Base-by-base conservation (phyloP, 2,329 filamentous ascomycete genomes). In the Pseudocercospora vitis region DNA sequence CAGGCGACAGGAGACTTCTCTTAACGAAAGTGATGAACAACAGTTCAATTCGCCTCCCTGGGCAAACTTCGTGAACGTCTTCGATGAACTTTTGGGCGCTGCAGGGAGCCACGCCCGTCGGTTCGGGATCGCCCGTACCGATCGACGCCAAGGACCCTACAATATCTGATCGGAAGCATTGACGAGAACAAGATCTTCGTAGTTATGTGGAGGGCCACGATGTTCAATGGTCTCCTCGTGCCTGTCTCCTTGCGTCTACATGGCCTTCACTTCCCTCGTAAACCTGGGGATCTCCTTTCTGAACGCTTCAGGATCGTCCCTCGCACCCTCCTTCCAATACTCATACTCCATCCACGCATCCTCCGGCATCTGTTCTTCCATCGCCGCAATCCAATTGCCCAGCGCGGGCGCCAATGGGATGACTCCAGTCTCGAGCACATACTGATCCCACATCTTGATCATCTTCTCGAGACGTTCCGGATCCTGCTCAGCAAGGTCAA, bases 311-410 rank as follows among this genome's bases (percentile, higher is more conserved):
- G 69, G 68, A 42, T 68, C 58, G 18, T 72, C 68, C 28, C 78
- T 69, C 3, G 78, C 78, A 0, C 78, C 78, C 3, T 75, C 71
- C 55, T 80, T 78, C 81, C 81, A 85, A 59, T 84, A 85, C 67
- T 84, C 81, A 65, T 83, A 84, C 69, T 85, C 81, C 70, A 85
- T 84, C 82, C 81, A 84, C 5, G 78, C 80, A 63, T 84, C 82
- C 66, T 85, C 81, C 0, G 78, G 79, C 82, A 85, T 85, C 73
- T 85, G 81, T 55, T 78, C 81, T 67, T 85, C 82, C 61, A 79
- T 82, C 0, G 81, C 81, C 52, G 79, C 79, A 48, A 85, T 71
- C 71, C 79, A 85, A 2, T 77, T 70, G 0, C 82, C 82, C 37
- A 84, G 66, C 56, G 81, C 81, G 1, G 80, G 82, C 47, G 78